Evolutionary conservation across 345 rosid species (phyloP).

Genomic region (Pistacia vera): DNA sequence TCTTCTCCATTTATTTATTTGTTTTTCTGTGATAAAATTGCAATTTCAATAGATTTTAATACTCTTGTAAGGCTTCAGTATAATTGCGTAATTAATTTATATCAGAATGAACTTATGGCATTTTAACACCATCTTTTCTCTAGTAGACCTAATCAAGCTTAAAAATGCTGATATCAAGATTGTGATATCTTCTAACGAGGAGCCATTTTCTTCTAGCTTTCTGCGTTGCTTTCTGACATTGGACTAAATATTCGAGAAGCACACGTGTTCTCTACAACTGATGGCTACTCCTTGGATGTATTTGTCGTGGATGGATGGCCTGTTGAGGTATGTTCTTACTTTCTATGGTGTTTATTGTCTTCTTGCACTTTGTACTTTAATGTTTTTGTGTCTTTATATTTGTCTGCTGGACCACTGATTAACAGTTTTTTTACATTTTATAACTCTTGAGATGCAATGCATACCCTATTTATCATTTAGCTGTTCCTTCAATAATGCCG

Average conservation of each 20-base stretch:
- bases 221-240: constrained; percentile 76
- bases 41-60: not conserved
- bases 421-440: not conserved
- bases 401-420: not conserved
- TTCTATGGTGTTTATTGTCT: not conserved
- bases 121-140: not conserved
- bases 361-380: not conserved
- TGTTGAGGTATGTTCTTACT: constrained; percentile 43
- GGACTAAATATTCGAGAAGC: constrained; percentile 86
- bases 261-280: constrained; percentile 76
- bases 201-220: constrained; percentile 51
- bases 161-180: constrained; percentile 5
- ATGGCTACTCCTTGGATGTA: constrained; percentile 81
- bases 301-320: constrained; percentile 84
- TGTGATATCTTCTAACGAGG: constrained; percentile 24
- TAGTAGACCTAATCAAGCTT: constrained; percentile 4
- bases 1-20: not conserved
- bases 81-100: not conserved
- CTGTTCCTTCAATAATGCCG: not conserved
- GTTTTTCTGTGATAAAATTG: not conserved
- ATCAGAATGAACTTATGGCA: not conserved
- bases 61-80: not conserved
- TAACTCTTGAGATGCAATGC: not conserved
- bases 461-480: not conserved
- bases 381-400: not conserved